These are phyloP conservation scores for Stevia rebaudiana DNA, from an alignment of 140 eudicot genomes.

Conservation along the genomic window DNA sequence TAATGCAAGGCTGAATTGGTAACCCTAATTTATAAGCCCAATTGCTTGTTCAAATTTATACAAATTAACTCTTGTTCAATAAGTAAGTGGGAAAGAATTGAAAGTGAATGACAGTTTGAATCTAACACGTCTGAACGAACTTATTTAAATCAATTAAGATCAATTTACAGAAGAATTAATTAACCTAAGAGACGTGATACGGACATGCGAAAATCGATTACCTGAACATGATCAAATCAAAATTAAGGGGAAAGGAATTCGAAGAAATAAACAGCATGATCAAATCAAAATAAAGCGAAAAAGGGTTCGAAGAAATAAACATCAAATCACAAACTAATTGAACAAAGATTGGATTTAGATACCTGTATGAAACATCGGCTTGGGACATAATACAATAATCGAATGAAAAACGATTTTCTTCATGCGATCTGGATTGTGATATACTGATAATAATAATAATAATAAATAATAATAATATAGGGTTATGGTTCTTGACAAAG, in stretches of 20 bases:
- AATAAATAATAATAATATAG: not conserved
- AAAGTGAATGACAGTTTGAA: not conserved
- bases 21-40: not conserved
- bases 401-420: not conserved
- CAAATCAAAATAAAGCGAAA: not conserved
- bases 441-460: too few species aligned
- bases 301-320: not conserved
- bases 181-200: not conserved
- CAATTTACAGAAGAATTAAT: not conserved
- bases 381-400: constrained; percentile 25
- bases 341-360: not conserved
- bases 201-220: not conserved
- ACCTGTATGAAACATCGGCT: constrained; percentile 29
- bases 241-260: not conserved
- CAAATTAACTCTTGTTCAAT: not conserved
- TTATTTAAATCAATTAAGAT: not conserved
- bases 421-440: constrained; percentile 14
- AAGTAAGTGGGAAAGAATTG: too few species aligned
- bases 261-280: not conserved
- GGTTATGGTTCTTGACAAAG: constrained; percentile 8
- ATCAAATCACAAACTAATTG: not conserved
- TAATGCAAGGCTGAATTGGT: not conserved
- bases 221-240: not conserved
- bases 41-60: not conserved
- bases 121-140: not conserved